A percentile compares a stretch with the other conserved stretches of the same genome.
These are phyloP conservation scores for Carex cristatella DNA, from an alignment of 176 grass and related monocot genomes.

Conservation along the genomic window DNA sequence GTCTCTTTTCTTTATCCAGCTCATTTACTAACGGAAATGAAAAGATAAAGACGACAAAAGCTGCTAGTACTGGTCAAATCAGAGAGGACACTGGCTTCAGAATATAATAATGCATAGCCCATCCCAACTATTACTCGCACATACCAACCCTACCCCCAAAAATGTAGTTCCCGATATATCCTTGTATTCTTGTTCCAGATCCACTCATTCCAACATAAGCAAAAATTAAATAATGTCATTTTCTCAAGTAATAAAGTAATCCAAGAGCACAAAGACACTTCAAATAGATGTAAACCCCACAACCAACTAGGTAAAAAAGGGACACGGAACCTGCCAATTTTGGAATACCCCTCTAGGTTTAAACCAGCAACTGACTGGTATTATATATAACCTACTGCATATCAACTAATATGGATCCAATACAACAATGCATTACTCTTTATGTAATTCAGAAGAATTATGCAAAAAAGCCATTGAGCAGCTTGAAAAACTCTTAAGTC, in stretches of 20 bases:
- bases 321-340: neutral
- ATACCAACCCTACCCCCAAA: neutral
- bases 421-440: neutral
- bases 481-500: neutral
- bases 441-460: neutral
- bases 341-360: neutral
- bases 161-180: neutral
- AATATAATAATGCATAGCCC: neutral
- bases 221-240: neutral
- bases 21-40: neutral
- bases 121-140: neutral
- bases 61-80: neutral
- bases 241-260: neutral
- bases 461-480: neutral
- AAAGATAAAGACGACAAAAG: neutral
- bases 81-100: too few relatives aligned
- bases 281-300: neutral
- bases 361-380: neutral
- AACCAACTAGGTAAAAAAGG: neutral
- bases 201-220: neutral
- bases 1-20: neutral
- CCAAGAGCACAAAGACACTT: neutral
- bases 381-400: neutral
- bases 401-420: neutral
- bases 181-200: neutral